These are phyloP conservation scores for Deuterostichococcus epilithicus DNA, from an alignment of 139 green algal species.

Conservation along the genomic window DNA sequence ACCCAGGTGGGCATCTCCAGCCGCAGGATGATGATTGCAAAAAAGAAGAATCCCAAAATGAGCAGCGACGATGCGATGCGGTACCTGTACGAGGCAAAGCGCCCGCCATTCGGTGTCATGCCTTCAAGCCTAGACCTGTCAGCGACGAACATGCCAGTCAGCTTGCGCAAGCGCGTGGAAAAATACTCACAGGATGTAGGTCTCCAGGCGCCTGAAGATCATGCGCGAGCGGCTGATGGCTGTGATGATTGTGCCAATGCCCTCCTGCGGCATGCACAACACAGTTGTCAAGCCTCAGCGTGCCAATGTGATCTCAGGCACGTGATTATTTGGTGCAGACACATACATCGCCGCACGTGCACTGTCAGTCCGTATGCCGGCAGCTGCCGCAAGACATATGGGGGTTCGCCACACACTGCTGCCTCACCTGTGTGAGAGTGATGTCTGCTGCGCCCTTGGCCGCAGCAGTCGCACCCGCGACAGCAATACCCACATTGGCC, in stretches of 20 bases:
- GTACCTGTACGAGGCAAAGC: too few relatives aligned
- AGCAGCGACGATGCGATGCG: conserved; percentile 18
- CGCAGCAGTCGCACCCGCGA: conserved; percentile 33
- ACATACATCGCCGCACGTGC: too few relatives aligned
- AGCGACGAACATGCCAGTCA: too few relatives aligned
- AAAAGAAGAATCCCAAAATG: conserved; percentile 25
- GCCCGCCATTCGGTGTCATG: too few relatives aligned
- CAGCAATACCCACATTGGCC: conserved; percentile 68
- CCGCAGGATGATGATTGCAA: conserved; percentile 19
- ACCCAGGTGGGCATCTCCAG: conserved; percentile 27
- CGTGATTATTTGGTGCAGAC: too few relatives aligned
- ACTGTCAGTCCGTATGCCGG: too few relatives aligned
- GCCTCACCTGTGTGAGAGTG: conserved; percentile 55
- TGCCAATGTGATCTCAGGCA: too few relatives aligned
- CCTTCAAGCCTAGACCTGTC: too few relatives aligned
- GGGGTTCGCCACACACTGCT: too few relatives aligned
- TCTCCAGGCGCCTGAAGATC: conserved; percentile 36
- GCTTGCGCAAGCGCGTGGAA: too few relatives aligned
- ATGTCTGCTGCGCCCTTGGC: conserved; percentile 57
- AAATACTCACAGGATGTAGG: conserved; percentile 38
- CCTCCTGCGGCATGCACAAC: conserved; percentile 63
- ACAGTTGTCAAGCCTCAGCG: too few relatives aligned
- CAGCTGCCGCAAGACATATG: too few relatives aligned
- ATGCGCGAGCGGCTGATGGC: conserved; percentile 41
- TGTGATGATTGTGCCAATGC: conserved; percentile 74